These are phyloP conservation scores for Dictyostelium citrinum DNA, from an alignment of 78 protist species.

Conservation along the genomic window DNA sequence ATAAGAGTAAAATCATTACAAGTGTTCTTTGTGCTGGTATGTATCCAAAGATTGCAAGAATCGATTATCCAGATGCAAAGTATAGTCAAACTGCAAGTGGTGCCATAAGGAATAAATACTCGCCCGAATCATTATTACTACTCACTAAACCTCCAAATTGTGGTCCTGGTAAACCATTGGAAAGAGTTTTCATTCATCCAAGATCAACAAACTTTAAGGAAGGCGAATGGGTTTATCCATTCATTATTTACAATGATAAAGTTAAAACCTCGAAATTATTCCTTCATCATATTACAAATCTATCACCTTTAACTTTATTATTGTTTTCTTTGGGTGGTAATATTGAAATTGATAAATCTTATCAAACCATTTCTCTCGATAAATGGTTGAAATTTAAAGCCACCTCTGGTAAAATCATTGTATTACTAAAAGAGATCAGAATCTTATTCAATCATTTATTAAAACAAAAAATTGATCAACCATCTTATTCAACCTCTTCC, in stretches of 20 bases:
- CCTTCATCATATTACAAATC: slow-evolving; percentile 69
- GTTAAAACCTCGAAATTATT: slow-evolving; percentile 60
- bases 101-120: slow-evolving; percentile 86
- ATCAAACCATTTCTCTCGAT: slow-evolving; percentile 54
- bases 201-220: slow-evolving; percentile 59
- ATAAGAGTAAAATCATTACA: slow-evolving; percentile 8
- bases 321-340: slow-evolving; percentile 85
- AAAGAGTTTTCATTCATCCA: slow-evolving; percentile 74
- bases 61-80: slow-evolving; percentile 53
- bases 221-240: slow-evolving; percentile 60
- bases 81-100: slow-evolving; percentile 72
- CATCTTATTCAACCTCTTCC: slow-evolving; percentile 17
- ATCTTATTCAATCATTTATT: slow-evolving; percentile 35
- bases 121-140: slow-evolving; percentile 15
- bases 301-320: slow-evolving; percentile 82
- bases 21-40: slow-evolving; percentile 67
- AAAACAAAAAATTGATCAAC: slow-evolving; percentile 45
- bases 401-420: slow-evolving; percentile 45
- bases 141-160: background rate
- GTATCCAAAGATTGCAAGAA: slow-evolving; percentile 68
- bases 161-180: background rate
- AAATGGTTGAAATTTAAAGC: slow-evolving; percentile 77
- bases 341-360: slow-evolving; percentile 8
- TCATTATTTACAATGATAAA: slow-evolving; percentile 65
- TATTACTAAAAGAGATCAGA: slow-evolving; percentile 41